phyloP scores from a whole-genome alignment of 495 filamentous ascomycete species.

The Eremomyces bilateralis region DNA sequence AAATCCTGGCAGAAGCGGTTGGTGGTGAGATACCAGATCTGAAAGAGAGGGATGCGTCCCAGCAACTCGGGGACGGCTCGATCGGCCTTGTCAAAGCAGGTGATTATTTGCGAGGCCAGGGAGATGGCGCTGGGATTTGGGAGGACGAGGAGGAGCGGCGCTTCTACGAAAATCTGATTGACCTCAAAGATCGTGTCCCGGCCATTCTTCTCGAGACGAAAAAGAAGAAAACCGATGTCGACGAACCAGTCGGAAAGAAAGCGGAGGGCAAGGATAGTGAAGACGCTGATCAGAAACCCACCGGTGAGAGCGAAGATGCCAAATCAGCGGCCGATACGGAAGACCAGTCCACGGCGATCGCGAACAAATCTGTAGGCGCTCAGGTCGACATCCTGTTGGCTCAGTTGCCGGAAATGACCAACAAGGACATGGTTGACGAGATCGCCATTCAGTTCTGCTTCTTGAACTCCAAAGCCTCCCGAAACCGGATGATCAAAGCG shows the following conservation, averaged over 20 bases:
- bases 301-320: slow-evolving; percentile 33
- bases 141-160: slow-evolving; percentile 95
- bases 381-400: slow-evolving; percentile 84
- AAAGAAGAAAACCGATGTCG: slow-evolving; percentile 62
- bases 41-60: slow-evolving; percentile 53
- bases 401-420: slow-evolving; percentile 72
- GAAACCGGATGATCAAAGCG: slow-evolving; percentile 81
- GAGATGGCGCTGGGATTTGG: slow-evolving; percentile 93
- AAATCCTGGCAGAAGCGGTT: slow-evolving; percentile 70
- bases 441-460: slow-evolving; percentile 92
- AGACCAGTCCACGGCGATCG: slow-evolving; percentile 80
- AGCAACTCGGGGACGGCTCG: slow-evolving; percentile 38
- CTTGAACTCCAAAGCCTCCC: slow-evolving; percentile 91
- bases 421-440: slow-evolving; percentile 78
- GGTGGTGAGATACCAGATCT: slow-evolving; percentile 90
- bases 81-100: slow-evolving; percentile 89
- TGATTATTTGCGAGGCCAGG: slow-evolving; percentile 76
- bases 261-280: slow-evolving; percentile 22
- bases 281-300: slow-evolving; percentile 20
- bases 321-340: slow-evolving; percentile 28
- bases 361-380: slow-evolving; percentile 91
- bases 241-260: slow-evolving; percentile 24
- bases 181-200: slow-evolving; percentile 88
- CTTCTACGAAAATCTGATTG: slow-evolving; percentile 92
- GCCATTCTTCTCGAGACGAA: slow-evolving; percentile 80